Base-by-base conservation (phyloP, 2,329 filamentous ascomycete species). In the Penicillium sp. region DNA sequence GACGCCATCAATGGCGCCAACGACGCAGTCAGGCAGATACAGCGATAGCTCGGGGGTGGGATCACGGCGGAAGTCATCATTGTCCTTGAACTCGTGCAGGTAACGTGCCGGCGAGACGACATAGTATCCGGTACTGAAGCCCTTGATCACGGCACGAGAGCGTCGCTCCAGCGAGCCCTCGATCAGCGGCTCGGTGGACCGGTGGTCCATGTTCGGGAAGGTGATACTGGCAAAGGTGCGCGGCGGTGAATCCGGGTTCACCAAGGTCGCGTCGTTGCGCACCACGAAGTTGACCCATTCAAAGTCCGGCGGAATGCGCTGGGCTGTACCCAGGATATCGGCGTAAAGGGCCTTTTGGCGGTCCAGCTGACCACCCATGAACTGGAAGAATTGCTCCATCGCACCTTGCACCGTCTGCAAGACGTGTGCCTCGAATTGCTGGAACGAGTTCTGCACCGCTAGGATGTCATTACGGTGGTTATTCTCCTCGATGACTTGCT, bases 61-160 rank as follows among this genome's bases (percentile, higher is more conserved):
- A n/a, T 68, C 64, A 29, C 54, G 73, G 40, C 68, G 69, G 57
- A 78, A 74, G 54, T 81, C 75, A 56, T 96, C 90, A 59, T 85
- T 84, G 57, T 93, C 88, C 68, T 94, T 94, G 74, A 94, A 98
- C 65, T 95, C 89, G 69, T 98, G 92, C 41, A 98, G 69, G 68
- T 83, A 98, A 57, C 85, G 87, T 40, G 85, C 77, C 0, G 87
- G 84, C 0, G 88, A 94, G 32, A 96, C 79, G 39, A 92, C 90
- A 60, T 95, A 98, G 73, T 93, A 95, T 39, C 77, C 79, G 0
- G 84, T 78, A 47, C 79, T 81, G 65, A 85, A 92, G 41, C 84
- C 83, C 66, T 83, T 75, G 55, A 77, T 79, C 66, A 94, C 82
- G 64, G 94, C 84, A 53, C 88, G 84, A 45, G 84, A 87, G 69